Conservation (phyloP, 768 basidiomycete genomes). For the Gyrodon lividus region DNA sequence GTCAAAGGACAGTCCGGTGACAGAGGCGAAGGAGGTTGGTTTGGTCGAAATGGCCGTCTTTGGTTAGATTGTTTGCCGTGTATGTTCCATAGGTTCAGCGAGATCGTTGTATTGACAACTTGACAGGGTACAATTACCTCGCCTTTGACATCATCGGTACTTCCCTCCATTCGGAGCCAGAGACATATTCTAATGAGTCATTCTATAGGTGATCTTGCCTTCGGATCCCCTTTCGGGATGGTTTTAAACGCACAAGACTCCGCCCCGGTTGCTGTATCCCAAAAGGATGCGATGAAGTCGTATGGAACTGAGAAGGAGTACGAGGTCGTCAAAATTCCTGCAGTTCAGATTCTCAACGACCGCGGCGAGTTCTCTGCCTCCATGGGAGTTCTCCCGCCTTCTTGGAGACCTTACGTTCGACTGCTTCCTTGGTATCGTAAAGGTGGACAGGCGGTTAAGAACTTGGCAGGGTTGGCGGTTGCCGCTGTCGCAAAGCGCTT, state of each 20-base stretch:
- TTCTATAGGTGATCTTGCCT: slow-evolving; percentile 62
- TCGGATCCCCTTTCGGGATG: slow-evolving; percentile 91
- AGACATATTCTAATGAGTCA: neutral
- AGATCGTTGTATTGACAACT: slow-evolving; percentile 7
- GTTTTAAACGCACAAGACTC: slow-evolving; percentile 68
- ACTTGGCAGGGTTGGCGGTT: slow-evolving; percentile 76
- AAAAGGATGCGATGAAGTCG: slow-evolving; percentile 51
- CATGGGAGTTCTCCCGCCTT: slow-evolving; percentile 73
- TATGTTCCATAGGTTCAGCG: slow-evolving; percentile 31
- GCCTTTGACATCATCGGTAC: slow-evolving; percentile 76
- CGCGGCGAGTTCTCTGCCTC: slow-evolving; percentile 86
- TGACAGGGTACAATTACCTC: slow-evolving; percentile 55
- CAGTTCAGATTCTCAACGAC: slow-evolving; percentile 82
- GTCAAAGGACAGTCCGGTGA: slow-evolving; percentile 52
- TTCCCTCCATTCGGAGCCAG: neutral
- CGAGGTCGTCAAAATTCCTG: slow-evolving; percentile 66
- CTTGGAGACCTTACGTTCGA: slow-evolving; percentile 63
- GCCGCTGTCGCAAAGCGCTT: slow-evolving; percentile 80
- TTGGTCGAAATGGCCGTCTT: slow-evolving; percentile 57
- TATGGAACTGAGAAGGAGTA: slow-evolving; percentile 47
- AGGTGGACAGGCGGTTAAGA: slow-evolving; percentile 64
- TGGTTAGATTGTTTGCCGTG: slow-evolving; percentile 79
- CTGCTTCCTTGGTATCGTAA: slow-evolving; percentile 75
- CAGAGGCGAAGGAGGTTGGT: slow-evolving; percentile 64
- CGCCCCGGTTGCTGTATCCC: slow-evolving; percentile 63